Percentiles rank a stretch among this genome's conserved stretches.
Conservation (phyloP, 495 filamentous ascomycete species). For the Trichoderma asperelloides region DNA sequence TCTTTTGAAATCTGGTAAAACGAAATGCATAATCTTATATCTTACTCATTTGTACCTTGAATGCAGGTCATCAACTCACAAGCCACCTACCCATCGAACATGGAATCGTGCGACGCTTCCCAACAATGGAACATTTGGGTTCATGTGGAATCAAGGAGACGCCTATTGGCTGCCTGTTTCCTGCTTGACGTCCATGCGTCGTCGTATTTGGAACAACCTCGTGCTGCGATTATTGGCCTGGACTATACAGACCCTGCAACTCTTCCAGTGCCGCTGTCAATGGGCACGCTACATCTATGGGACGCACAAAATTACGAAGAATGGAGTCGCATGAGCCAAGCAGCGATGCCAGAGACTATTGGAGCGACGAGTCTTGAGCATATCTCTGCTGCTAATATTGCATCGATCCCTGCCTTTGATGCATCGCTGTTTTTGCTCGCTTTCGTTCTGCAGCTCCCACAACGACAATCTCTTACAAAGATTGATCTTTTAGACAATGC, state of each 20-base stretch:
- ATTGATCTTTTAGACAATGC: constrained; percentile 20
- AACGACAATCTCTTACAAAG: constrained; percentile 21
- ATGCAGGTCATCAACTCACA: constrained; percentile 6
- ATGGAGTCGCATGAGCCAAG: constrained; percentile 4
- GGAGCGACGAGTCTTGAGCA: constrained; percentile 16
- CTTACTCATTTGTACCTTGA: constrained; percentile 16
- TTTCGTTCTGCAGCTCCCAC: constrained; percentile 31
- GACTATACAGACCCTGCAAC: constrained; percentile 17
- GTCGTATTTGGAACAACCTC: constrained; percentile 39
- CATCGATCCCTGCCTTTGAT: constrained; percentile 23
- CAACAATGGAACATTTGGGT: constrained; percentile 40
- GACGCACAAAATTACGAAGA: neutral
- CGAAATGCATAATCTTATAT: neutral
- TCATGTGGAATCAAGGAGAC: constrained; percentile 36
- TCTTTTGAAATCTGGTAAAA: constrained; percentile 20
- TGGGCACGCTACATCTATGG: constrained; percentile 30
- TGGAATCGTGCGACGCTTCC: neutral
- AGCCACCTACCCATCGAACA: constrained; percentile 19
- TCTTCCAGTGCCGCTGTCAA: constrained; percentile 30
- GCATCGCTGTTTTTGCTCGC: constrained; percentile 26
- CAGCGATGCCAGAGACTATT: neutral
- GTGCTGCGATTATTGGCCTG: constrained; percentile 22
- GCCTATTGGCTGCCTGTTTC: constrained; percentile 42
- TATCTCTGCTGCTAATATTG: constrained; percentile 24
- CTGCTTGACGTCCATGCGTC: constrained; percentile 42